Conservation (phyloP, 2,329 filamentous ascomycete species). For the Fusarium guadeloupense region DNA sequence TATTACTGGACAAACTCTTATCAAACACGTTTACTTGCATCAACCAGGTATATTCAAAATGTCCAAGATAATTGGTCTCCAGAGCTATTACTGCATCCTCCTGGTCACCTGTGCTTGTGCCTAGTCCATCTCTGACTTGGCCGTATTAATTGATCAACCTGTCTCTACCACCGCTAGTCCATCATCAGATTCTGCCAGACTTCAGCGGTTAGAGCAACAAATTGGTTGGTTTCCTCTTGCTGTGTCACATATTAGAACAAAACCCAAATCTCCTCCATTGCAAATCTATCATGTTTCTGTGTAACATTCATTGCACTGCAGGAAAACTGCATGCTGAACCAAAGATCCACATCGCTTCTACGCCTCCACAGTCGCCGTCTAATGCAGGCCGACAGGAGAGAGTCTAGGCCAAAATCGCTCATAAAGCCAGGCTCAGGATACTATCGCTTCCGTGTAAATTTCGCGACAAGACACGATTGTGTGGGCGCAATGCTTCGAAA, state of each 20-base stretch:
- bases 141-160: slow-evolving; percentile 9
- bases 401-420: slow-evolving; percentile 4
- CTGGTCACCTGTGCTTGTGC: not conserved
- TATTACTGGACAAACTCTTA: slow-evolving; percentile 7
- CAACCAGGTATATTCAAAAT: not conserved
- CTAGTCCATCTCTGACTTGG: slow-evolving; percentile 8
- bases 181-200: slow-evolving; percentile 4
- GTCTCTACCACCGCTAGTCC: not conserved
- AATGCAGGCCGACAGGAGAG: slow-evolving; percentile 17
- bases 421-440: too few species aligned
- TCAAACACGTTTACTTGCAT: slow-evolving; percentile 17
- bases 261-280: not conserved
- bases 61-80: slow-evolving; percentile 3
- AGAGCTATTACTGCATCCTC: slow-evolving; percentile 2
- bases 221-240: not conserved
- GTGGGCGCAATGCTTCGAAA: too few species aligned
- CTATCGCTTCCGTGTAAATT: not conserved
- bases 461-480: slow-evolving; percentile 1
- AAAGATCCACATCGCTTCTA: slow-evolving; percentile 27
- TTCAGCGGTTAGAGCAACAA: slow-evolving; percentile 4
- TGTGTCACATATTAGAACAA: not conserved
- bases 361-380: slow-evolving; percentile 26
- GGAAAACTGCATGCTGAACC: slow-evolving; percentile 1
- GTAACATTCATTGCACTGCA: slow-evolving; percentile 9
- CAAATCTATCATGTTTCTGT: not conserved